Evolutionary conservation across 441 rosid species (phyloP).

Genomic region (Melastoma candidum): DNA sequence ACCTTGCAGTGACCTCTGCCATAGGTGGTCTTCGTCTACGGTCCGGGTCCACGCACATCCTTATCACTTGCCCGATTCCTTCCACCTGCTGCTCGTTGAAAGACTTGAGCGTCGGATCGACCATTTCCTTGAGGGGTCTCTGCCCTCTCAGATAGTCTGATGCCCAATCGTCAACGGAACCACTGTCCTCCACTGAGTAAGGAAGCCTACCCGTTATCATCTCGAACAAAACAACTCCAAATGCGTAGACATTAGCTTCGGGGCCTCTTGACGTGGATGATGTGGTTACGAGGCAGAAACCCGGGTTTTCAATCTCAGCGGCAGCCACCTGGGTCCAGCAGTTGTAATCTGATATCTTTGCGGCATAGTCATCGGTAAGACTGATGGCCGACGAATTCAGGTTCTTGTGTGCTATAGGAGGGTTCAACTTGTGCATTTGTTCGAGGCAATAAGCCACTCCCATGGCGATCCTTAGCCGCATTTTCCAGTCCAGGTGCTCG

Average conservation of each 20-base stretch:
- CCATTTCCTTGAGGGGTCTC: conserved; percentile 27
- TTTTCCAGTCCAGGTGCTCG: conserved; percentile 60
- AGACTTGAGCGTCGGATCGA: conserved; percentile 38
- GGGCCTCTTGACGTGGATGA: conserved; percentile 7
- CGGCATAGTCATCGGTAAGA: conserved; percentile 62
- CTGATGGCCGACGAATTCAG: conserved; percentile 39
- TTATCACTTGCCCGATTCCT: conserved; percentile 32
- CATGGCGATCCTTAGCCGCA: conserved; percentile 55
- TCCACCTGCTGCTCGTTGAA: conserved; percentile 35
- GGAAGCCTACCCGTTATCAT: conserved; percentile 47
- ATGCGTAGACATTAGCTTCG: conserved; percentile 36
- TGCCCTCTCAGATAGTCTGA: conserved; percentile 34
- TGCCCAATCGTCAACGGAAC: conserved; percentile 36
- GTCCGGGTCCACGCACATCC: conserved; percentile 29
- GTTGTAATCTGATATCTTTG: conserved; percentile 44
- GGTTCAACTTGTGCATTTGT: conserved; percentile 47
- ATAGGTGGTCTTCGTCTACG: conserved; percentile 35
- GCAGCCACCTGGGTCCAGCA: conserved; percentile 36
- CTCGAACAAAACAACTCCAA: conserved; percentile 47
- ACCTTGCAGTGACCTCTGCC: conserved; percentile 29
- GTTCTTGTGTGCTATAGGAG: conserved; percentile 41
- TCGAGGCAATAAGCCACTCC: conserved; percentile 58
- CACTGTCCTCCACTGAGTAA: conserved; percentile 20
- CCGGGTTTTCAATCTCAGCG: conserved; percentile 24
- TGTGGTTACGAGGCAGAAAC: conserved; percentile 24